phyloP scores from a whole-genome alignment of 2,329 filamentous ascomycete genomes.

The Chaetomium olivaceum region DNA sequence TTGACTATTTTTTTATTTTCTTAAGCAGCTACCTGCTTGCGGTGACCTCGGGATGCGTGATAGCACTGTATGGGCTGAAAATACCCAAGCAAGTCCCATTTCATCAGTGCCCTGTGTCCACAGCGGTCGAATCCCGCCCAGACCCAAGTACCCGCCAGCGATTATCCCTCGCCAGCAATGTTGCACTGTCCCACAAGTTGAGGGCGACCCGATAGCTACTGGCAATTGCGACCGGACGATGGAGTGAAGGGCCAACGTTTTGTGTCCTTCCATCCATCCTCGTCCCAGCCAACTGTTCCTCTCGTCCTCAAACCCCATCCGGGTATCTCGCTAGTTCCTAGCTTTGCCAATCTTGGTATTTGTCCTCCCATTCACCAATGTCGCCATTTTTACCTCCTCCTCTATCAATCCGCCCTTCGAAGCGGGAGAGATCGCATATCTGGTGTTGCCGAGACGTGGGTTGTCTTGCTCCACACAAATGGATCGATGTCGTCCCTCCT shows the following conservation, averaged over 20 bases:
- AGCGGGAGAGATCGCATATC: conserved; percentile 9
- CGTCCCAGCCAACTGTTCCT: conserved; percentile 9
- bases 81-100: conserved; percentile 5
- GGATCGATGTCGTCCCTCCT: conserved; percentile 24
- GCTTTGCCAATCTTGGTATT: conserved; percentile 29
- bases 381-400: conserved; percentile 8
- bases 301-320: conserved; percentile 3
- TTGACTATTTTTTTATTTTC: conserved; percentile 43
- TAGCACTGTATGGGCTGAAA: conserved; percentile 3
- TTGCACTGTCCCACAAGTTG: conserved; percentile 6
- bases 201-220: neutral
- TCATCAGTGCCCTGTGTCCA: neutral
- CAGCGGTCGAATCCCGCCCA: neutral
- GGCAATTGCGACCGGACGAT: conserved; percentile 4
- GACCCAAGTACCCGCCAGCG: neutral
- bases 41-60: conserved; percentile 15
- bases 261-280: conserved; percentile 4
- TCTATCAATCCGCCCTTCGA: conserved; percentile 14
- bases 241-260: neutral
- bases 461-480: conserved; percentile 17
- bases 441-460: conserved; percentile 18
- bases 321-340: conserved; percentile 18
- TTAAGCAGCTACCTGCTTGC: conserved; percentile 42
- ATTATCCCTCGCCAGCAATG: conserved; percentile 2
- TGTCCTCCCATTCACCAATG: conserved; percentile 4